phyloP scores from a whole-genome alignment of 495 filamentous ascomycete genomes.

The Xylaria cubensis region DNA sequence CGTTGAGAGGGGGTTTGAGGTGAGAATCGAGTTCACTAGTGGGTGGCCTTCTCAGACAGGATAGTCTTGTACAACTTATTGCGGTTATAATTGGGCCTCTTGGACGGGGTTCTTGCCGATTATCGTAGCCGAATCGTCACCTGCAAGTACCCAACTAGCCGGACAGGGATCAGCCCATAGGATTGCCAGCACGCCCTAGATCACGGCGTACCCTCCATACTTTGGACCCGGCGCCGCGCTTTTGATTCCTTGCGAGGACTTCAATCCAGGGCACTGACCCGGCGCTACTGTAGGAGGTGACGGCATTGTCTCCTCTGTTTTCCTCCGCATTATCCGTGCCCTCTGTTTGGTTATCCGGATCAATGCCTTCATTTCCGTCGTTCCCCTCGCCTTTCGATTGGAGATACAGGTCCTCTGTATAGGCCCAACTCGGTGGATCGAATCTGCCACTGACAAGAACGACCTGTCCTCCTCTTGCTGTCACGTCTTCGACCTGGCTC shows the following conservation, averaged over 20 bases:
- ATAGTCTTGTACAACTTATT: slow-evolving; percentile 1
- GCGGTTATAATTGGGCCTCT: slow-evolving; percentile 9
- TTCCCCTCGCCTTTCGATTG: slow-evolving; percentile 30
- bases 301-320: not conserved
- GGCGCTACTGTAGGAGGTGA: slow-evolving; percentile 17
- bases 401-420: slow-evolving; percentile 56
- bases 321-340: slow-evolving; percentile 20
- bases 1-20: not conserved
- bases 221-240: slow-evolving; percentile 54
- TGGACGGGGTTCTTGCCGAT: slow-evolving; percentile 12
- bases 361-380: slow-evolving; percentile 31
- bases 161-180: slow-evolving; percentile 20
- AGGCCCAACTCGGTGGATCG: slow-evolving; percentile 65
- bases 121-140: slow-evolving; percentile 4
- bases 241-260: slow-evolving; percentile 54
- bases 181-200: slow-evolving; percentile 45
- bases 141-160: not conserved
- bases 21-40: not conserved
- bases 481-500: slow-evolving; percentile 39
- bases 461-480: slow-evolving; percentile 43
- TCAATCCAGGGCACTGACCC: slow-evolving; percentile 58
- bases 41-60: slow-evolving; percentile 9
- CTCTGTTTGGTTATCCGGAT: slow-evolving; percentile 7
- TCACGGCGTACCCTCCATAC: slow-evolving; percentile 65
- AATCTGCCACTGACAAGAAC: slow-evolving; percentile 65